Percentiles rank a stretch among this genome's conserved stretches.
Evolutionary conservation across 768 basidiomycete species (phyloP).

Genomic region (Pleurotus djamor): DNA sequence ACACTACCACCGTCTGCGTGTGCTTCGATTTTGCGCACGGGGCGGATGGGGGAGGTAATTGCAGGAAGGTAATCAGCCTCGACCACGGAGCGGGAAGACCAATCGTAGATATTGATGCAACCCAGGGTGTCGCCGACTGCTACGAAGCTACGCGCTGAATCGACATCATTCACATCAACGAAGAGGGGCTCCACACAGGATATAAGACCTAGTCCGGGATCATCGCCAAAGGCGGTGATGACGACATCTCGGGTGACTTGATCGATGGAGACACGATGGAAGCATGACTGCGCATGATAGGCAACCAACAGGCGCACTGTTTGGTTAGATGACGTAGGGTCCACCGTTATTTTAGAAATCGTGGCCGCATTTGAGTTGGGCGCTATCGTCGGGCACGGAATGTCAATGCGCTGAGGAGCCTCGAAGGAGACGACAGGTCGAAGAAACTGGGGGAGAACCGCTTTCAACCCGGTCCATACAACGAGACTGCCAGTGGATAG

Average conservation of each 20-base stretch:
- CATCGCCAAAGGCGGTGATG: constrained; percentile 46
- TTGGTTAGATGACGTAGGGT: neutral
- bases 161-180: constrained; percentile 18
- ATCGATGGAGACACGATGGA: constrained; percentile 50
- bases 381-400: constrained; percentile 31
- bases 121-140: constrained; percentile 67
- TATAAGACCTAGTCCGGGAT: constrained; percentile 44
- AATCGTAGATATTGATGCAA: constrained; percentile 60
- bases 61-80: neutral
- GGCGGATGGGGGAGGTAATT: constrained; percentile 19
- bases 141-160: constrained; percentile 44
- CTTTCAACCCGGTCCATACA: constrained; percentile 48
- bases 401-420: constrained; percentile 19
- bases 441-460: constrained; percentile 15
- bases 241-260: constrained; percentile 23
- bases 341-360: neutral
- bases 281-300: constrained; percentile 44
- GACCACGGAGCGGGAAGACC: constrained; percentile 19
- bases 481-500: constrained; percentile 55
- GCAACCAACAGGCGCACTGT: constrained; percentile 41
- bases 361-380: neutral
- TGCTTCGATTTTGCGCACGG: constrained; percentile 55
- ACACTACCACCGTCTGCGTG: constrained; percentile 58
- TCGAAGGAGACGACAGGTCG: constrained; percentile 16
- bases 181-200: constrained; percentile 51